These are phyloP conservation scores for Kregervanrija delftensis DNA, from an alignment of 805 yeast genomes.

Conservation along the genomic window DNA sequence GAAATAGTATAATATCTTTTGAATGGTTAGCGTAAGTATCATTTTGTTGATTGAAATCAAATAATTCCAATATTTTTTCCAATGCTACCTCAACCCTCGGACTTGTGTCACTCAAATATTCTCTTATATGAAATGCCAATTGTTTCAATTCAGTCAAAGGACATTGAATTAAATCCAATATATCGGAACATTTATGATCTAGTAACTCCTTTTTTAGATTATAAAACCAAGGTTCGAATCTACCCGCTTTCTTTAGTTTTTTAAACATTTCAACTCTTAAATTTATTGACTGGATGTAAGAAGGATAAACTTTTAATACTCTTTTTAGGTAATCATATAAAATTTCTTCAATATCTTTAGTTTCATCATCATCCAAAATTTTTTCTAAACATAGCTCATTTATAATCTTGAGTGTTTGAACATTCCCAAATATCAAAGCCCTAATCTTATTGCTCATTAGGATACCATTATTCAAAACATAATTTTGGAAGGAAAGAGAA, in stretches of 20 bases:
- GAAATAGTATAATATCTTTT: not conserved
- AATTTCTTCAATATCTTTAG: slow-evolving; percentile 9
- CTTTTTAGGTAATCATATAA: slow-evolving; percentile 17
- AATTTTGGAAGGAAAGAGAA: no score
- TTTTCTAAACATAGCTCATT: slow-evolving; percentile 10
- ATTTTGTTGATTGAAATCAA: not conserved
- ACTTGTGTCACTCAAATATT: slow-evolving; percentile 5
- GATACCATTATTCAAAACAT: no score
- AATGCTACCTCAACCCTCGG: slow-evolving; percentile 7
- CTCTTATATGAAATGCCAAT: not conserved
- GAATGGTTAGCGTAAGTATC: not conserved
- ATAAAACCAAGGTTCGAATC: no score
- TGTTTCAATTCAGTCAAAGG: no score
- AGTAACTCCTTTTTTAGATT: no score
- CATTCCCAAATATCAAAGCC: slow-evolving; percentile 18
- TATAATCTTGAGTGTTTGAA: slow-evolving; percentile 10
- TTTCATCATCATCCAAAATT: slow-evolving; percentile 2
- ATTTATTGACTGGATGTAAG: slow-evolving; percentile 11
- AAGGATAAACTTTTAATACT: slow-evolving; percentile 21
- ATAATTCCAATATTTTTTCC: slow-evolving; percentile 1
- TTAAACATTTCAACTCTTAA: slow-evolving; percentile 7
- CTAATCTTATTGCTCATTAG: slow-evolving; percentile 16
- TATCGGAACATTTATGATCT: no score
- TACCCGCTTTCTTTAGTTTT: not conserved
- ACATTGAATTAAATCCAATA: no score